A percentile compares a stretch with the other conserved stretches of the same genome.
Evolutionary conservation across 164 flowering plant species (phyloP).

Genomic region (Nymphaea thermarum): DNA sequence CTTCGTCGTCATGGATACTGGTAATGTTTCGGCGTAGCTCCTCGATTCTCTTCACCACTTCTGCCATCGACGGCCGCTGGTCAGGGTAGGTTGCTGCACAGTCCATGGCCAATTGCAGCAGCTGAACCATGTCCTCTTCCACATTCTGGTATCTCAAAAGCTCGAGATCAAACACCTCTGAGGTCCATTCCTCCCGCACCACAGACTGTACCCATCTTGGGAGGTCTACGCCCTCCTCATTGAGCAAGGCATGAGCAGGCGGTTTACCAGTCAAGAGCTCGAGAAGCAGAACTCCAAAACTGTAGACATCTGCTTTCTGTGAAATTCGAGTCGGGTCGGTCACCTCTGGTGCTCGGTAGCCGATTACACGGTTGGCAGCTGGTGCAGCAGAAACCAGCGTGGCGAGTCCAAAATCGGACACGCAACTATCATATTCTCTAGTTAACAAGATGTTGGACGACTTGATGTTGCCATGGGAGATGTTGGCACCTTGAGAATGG

Average conservation of each 20-base stretch:
- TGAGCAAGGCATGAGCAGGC: constrained; percentile 53
- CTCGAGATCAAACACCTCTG: constrained; percentile 79
- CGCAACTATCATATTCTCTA: constrained; percentile 47
- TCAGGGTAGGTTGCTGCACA: constrained; percentile 74
- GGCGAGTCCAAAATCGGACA: constrained; percentile 76
- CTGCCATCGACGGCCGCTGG: constrained; percentile 64
- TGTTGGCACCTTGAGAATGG: constrained; percentile 42
- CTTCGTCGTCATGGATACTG: background rate
- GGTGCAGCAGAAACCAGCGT: constrained; percentile 37
- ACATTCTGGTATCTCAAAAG: constrained; percentile 70
- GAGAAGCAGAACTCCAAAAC: constrained; percentile 73
- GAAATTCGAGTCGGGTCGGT: constrained; percentile 64
- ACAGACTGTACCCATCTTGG: constrained; percentile 94
- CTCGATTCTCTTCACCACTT: constrained; percentile 44
- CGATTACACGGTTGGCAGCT: constrained; percentile 60
- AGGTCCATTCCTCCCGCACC: constrained; percentile 69
- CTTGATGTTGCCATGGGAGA: constrained; percentile 84
- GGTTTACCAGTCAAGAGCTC: constrained; percentile 86
- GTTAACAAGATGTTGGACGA: constrained; percentile 84
- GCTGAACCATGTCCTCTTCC: constrained; percentile 85
- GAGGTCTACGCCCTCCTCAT: constrained; percentile 84
- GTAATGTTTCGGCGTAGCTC: constrained; percentile 27
- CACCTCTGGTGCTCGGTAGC: constrained; percentile 90
- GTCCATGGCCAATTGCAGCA: constrained; percentile 62
- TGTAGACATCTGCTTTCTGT: constrained; percentile 88